Percentiles rank a stretch among this genome's conserved stretches.
Evolutionary conservation across 441 rosid species (phyloP).

Genomic region (Pelargonium fulgidum): DNA sequence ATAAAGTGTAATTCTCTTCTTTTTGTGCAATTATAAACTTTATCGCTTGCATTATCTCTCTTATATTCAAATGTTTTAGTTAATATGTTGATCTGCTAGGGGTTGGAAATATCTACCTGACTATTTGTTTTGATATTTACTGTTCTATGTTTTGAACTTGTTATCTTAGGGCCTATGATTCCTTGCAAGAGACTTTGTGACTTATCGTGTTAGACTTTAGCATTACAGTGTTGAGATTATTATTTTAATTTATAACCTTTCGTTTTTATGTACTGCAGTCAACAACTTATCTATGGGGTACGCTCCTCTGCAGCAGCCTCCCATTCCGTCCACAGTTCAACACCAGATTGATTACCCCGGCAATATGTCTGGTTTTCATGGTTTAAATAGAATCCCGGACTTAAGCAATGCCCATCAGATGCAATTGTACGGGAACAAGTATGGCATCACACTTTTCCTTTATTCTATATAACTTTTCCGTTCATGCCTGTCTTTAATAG

Average conservation of each 20-base stretch:
- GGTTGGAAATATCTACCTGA: background rate
- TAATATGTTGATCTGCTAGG: background rate
- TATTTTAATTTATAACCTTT: slow-evolving; percentile 6
- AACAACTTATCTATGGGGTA: slow-evolving; percentile 18
- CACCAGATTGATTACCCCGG: slow-evolving; percentile 24
- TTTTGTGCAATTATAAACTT: background rate
- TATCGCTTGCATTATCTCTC: background rate
- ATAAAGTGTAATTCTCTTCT: background rate
- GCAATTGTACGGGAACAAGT: slow-evolving; percentile 26
- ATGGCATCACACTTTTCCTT: slow-evolving; percentile 13
- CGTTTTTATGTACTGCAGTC: slow-evolving; percentile 22
- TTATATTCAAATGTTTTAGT: background rate
- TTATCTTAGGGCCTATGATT: too few relatives aligned
- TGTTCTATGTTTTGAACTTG: background rate
- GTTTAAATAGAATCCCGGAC: slow-evolving; percentile 28
- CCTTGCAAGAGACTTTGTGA: too few relatives aligned
- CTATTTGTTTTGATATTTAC: background rate
- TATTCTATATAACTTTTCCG: background rate
- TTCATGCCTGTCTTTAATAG: background rate
- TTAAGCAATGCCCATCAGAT: slow-evolving; percentile 22
- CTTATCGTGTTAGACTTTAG: background rate
- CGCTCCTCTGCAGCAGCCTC: slow-evolving; percentile 20
- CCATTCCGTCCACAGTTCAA: slow-evolving; percentile 16
- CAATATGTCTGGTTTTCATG: slow-evolving; percentile 24
- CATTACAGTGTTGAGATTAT: background rate